Conservation (phyloP, 257 asterid species). For the Nicotiana tabacum region DNA sequence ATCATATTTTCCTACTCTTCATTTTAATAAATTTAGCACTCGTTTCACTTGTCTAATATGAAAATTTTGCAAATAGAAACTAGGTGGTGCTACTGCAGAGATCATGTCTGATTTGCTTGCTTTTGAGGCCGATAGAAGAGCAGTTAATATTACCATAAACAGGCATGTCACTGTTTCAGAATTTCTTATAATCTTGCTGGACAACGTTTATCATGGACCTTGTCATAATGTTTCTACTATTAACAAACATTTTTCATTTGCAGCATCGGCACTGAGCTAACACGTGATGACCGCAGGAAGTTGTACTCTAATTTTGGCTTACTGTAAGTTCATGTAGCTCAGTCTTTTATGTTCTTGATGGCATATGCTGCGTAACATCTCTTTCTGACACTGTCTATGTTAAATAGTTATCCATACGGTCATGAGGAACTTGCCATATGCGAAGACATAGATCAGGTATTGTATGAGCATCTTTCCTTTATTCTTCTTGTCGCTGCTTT, state of each 20-base stretch:
- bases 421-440: constrained; percentile 89
- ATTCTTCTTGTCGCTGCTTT: not conserved
- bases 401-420: constrained; percentile 77
- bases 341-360: not conserved
- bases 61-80: constrained; percentile 42
- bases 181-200: not conserved
- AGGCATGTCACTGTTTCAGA: constrained; percentile 32
- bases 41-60: constrained; percentile 16
- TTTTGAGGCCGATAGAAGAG: constrained; percentile 95
- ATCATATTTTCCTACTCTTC: constrained; percentile 11
- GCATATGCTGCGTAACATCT: not conserved
- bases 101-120: constrained; percentile 89
- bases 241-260: constrained; percentile 17
- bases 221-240: not conserved
- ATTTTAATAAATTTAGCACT: not conserved
- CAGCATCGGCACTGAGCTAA: constrained; percentile 93
- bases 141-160: constrained; percentile 88
- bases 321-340: constrained; percentile 52
- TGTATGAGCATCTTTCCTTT: not conserved
- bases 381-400: constrained; percentile 11
- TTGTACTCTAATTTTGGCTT: constrained; percentile 84
- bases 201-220: not conserved
- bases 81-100: constrained; percentile 93
- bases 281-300: constrained; percentile 88
- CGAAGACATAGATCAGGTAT: constrained; percentile 90